Evolutionary conservation across 176 grass and related monocot genomes (phyloP), one percentile per base, ranked within the genome.

Genomic region (Secale cereale): DNA sequence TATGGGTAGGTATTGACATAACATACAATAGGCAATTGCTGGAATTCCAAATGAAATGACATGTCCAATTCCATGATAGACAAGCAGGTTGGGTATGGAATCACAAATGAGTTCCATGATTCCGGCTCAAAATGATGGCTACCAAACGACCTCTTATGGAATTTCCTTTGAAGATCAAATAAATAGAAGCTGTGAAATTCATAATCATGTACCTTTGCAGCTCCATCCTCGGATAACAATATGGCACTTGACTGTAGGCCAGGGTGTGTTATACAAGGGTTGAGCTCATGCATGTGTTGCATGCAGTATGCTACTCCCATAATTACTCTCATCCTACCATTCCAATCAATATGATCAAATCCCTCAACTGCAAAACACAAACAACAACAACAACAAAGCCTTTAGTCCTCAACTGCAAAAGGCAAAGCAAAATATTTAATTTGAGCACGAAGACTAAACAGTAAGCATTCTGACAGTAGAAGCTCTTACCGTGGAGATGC

Each of bases 321-420:
- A 62, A 94, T 81, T 65, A 97, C 71, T 87, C 94, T 99, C 97
- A 97, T 91, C 67, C 97, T 92, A 83, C 83, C 90, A 83, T 59
- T 89, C 97, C 97, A 99, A 88, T 99, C 92, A 68, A 99, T 87
- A 78, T 80, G 88, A 86, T 99, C 97, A 74, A 94, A 97, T 89
- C 94, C 92, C 74, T 99, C 92, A 67, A 91, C 97, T 99, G 90
- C 82, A 90, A 68, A 76, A 43, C n/a, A n/a, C n/a, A n/a, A n/a
- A n/a, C n/a, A n/a, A n/a, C n/a, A n/a, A n/a, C n/a, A n/a, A n/a
- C n/a, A n/a, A n/a, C n/a, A n/a, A n/a, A n/a, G n/a, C n/a, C n/a
- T n/a, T n/a, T n/a, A n/a, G n/a, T n/a, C 92, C 74, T 99, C 92
- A 67, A 91, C 97, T 99, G 90, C 82, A 90, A 68, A 76, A 43